Conservation (phyloP, 495 filamentous ascomycete genomes). For the Astrothelium macrocarpum region DNA sequence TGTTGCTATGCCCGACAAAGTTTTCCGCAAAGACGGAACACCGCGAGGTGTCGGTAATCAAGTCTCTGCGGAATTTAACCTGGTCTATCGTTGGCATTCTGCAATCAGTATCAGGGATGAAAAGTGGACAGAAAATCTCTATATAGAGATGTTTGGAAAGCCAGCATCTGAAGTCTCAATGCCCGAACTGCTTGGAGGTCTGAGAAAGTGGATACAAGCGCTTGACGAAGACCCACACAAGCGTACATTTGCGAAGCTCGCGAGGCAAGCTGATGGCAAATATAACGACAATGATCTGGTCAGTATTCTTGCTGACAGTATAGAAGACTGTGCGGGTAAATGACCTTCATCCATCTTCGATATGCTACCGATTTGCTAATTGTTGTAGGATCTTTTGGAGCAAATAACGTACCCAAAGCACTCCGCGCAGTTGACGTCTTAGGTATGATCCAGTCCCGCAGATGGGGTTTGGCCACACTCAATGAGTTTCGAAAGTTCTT, state of each 20-base stretch:
- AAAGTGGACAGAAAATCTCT: conserved; percentile 55
- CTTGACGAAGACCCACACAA: conserved; percentile 26
- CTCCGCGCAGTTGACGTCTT: conserved; percentile 72
- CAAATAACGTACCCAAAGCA: conserved; percentile 61
- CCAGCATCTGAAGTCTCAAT: conserved; percentile 12
- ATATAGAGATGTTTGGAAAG: conserved; percentile 34
- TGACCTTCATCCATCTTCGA: too few relatives aligned
- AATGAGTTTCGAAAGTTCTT: conserved; percentile 87
- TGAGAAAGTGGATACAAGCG: conserved; percentile 25
- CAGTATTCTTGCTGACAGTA: conserved; percentile 46
- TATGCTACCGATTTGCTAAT: too few relatives aligned
- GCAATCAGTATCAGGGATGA: conserved; percentile 53
- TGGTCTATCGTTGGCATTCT: conserved; percentile 66
- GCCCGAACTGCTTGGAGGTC: background rate
- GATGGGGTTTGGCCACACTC: conserved; percentile 71
- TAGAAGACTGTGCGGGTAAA: too few relatives aligned
- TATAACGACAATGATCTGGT: conserved; percentile 58
- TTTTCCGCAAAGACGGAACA: too few relatives aligned
- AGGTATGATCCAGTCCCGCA: conserved; percentile 72
- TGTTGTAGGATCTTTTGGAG: conserved; percentile 48
- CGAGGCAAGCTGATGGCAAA: conserved; percentile 40
- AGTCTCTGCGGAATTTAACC: conserved; percentile 62
- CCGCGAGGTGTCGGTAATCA: conserved; percentile 56
- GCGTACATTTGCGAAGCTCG: conserved; percentile 47
- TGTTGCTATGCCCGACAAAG: conserved; percentile 31